Percentiles rank a stretch among this genome's conserved stretches.
These are phyloP conservation scores for Apium graveolens DNA, from an alignment of 129 eudicot genomes.

Conservation along the genomic window DNA sequence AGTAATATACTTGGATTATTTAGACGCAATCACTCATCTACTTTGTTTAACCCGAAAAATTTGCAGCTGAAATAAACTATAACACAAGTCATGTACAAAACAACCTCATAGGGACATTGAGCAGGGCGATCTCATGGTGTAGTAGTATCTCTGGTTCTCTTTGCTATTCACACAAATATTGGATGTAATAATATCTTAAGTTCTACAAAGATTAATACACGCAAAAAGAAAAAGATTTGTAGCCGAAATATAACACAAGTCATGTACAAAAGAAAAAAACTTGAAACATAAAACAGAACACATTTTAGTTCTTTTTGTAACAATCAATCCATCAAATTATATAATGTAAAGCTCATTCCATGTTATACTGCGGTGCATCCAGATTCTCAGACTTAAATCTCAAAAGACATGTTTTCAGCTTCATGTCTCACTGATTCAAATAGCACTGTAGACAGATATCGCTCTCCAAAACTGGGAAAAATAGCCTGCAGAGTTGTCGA, in stretches of 20 bases:
- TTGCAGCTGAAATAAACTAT: too few species aligned
- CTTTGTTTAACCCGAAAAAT: too few species aligned
- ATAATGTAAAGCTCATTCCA: neutral
- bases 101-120: too few species aligned
- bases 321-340: neutral
- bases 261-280: neutral
- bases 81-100: too few species aligned
- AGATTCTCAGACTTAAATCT: slow-evolving; percentile 25
- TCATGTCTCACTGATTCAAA: slow-evolving; percentile 70
- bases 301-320: neutral
- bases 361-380: neutral
- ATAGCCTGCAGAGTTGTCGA: slow-evolving; percentile 37
- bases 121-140: too few species aligned
- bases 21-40: too few species aligned
- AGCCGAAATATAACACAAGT: neutral
- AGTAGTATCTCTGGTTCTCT: too few species aligned
- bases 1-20: too few species aligned
- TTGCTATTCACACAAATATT: too few species aligned
- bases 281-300: neutral
- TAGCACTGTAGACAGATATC: slow-evolving; percentile 68
- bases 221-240: neutral
- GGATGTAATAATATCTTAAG: neutral
- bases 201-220: neutral
- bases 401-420: slow-evolving; percentile 71
- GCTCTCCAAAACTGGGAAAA: slow-evolving; percentile 87